Evolutionary conservation across 768 basidiomycete genomes (phyloP).

Genomic region (Pleurotus ostreatus): DNA sequence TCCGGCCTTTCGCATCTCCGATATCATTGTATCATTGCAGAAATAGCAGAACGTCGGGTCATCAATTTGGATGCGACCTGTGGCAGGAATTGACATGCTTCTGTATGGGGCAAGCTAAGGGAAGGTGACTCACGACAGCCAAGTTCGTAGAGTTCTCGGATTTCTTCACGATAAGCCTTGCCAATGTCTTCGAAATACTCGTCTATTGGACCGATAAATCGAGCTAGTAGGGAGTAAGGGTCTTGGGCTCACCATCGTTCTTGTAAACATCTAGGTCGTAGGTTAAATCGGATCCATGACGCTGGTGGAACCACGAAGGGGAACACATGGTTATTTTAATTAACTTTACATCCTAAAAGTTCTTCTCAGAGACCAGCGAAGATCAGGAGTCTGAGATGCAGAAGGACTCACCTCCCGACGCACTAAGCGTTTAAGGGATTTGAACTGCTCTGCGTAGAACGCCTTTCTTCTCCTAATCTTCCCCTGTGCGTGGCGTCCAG

Average conservation of each 20-base stretch:
- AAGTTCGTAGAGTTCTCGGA: constrained; percentile 40
- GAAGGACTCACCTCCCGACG: constrained; percentile 40
- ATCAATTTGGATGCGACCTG: constrained; percentile 50
- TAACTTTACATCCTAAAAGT: constrained; percentile 50
- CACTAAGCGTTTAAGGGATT: constrained; percentile 54
- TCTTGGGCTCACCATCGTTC: constrained; percentile 43
- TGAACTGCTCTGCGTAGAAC: constrained; percentile 63
- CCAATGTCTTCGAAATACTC: constrained; percentile 49
- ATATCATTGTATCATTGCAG: constrained; percentile 54
- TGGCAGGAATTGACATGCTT: not conserved
- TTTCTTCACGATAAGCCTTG: constrained; percentile 43
- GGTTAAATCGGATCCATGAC: constrained; percentile 55
- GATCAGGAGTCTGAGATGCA: not conserved
- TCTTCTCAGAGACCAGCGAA: constrained; percentile 8
- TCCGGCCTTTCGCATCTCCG: constrained; percentile 52
- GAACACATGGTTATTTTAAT: constrained; percentile 73
- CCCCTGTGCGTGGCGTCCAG: constrained; percentile 28
- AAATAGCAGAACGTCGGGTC: constrained; percentile 61
- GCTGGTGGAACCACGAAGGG: constrained; percentile 70
- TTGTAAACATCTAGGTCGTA: constrained; percentile 58
- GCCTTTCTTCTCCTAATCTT: constrained; percentile 61
- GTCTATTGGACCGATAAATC: constrained; percentile 23
- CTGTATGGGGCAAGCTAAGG: not conserved
- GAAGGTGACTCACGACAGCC: constrained; percentile 46
- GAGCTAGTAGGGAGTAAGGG: not conserved